Evolutionary conservation across 768 basidiomycete species (phyloP).

Genomic region (Lactarius evosmus): DNA sequence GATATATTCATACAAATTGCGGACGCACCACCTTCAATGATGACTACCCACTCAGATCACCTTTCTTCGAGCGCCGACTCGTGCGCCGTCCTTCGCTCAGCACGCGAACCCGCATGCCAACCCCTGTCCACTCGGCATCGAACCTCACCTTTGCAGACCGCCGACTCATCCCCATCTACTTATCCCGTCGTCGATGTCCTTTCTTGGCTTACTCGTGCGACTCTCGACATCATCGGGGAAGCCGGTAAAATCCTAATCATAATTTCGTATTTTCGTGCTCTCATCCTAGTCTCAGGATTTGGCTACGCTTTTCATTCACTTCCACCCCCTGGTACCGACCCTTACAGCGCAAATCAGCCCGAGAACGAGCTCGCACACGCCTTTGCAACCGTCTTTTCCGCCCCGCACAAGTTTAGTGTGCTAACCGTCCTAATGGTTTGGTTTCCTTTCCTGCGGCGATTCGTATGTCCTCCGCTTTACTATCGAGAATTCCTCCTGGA

Average conservation of each 20-base stretch:
- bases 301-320: slow-evolving; percentile 53
- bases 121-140: slow-evolving; percentile 1
- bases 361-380: slow-evolving; percentile 54
- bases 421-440: slow-evolving; percentile 53
- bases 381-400: slow-evolving; percentile 52
- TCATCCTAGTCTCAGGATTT: slow-evolving; percentile 44
- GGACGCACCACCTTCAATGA: slow-evolving; percentile 6
- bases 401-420: slow-evolving; percentile 50
- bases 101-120: slow-evolving; percentile 15
- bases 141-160: slow-evolving; percentile 15
- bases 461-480: slow-evolving; percentile 40
- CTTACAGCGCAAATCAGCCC: slow-evolving; percentile 34
- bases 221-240: slow-evolving; percentile 74
- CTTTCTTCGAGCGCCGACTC: not conserved
- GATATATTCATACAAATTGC: slow-evolving; percentile 41
- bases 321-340: slow-evolving; percentile 36
- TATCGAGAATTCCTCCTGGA: slow-evolving; percentile 40
- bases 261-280: not conserved
- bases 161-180: slow-evolving; percentile 19
- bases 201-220: slow-evolving; percentile 61
- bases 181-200: slow-evolving; percentile 51
- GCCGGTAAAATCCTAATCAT: slow-evolving; percentile 43
- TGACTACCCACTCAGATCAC: not conserved
- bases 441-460: slow-evolving; percentile 53
- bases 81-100: slow-evolving; percentile 18